These are phyloP conservation scores for Spathaspora hagerdaliae DNA, from an alignment of 805 yeast genomes.

Conservation along the genomic window DNA sequence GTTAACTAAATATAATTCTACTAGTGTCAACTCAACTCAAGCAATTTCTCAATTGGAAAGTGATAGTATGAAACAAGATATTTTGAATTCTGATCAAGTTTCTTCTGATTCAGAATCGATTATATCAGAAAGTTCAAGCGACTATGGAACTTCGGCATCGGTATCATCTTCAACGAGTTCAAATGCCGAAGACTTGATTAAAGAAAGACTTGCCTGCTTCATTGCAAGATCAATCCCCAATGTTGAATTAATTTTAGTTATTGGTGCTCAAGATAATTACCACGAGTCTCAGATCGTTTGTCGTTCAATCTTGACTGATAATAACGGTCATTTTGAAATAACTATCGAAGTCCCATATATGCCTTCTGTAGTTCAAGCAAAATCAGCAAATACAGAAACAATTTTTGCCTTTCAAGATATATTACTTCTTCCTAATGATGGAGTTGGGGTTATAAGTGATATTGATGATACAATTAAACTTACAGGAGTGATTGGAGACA, in stretches of 20 bases:
- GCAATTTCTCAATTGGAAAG: slow-evolving; percentile 24
- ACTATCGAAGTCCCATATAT: slow-evolving; percentile 51
- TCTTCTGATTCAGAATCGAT: slow-evolving; percentile 20
- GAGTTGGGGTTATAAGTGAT: slow-evolving; percentile 79
- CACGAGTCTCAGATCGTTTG: slow-evolving; percentile 21
- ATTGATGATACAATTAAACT: slow-evolving; percentile 90
- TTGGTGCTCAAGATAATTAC: slow-evolving; percentile 46
- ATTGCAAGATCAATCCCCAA: slow-evolving; percentile 63
- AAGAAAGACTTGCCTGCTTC: slow-evolving; percentile 65
- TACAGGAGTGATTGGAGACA: slow-evolving; percentile 89
- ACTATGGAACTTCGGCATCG: slow-evolving; percentile 2
- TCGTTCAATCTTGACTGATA: slow-evolving; percentile 48
- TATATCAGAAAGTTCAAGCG: slow-evolving; percentile 7
- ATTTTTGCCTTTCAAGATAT: slow-evolving; percentile 45
- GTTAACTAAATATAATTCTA: slow-evolving; percentile 42
- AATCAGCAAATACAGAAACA: slow-evolving; percentile 44
- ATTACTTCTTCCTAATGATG: slow-evolving; percentile 39
- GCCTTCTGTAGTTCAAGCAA: slow-evolving; percentile 58
- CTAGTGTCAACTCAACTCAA: slow-evolving; percentile 8
- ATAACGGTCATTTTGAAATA: slow-evolving; percentile 60
- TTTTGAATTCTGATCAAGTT: slow-evolving; percentile 11
- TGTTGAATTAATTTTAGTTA: slow-evolving; percentile 48
- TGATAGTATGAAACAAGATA: slow-evolving; percentile 23
- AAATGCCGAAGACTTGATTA: slow-evolving; percentile 44
- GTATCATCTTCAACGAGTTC: neutral